phyloP scores from a whole-genome alignment of 169 alveolate species.

The Amoebophrya sp. region DNA sequence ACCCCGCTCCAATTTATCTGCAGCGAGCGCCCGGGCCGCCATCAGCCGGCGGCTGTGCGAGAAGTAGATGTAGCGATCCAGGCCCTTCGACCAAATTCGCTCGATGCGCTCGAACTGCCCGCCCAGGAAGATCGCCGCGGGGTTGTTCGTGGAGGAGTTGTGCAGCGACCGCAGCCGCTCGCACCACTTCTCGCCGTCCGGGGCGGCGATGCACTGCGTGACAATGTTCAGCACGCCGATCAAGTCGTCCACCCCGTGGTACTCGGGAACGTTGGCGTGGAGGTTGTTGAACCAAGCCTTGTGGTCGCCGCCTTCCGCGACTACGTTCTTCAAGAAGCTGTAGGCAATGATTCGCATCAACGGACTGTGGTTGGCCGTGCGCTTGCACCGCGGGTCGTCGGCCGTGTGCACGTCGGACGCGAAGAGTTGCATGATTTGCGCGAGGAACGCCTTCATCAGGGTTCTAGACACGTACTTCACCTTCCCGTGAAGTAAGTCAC shows the following conservation, averaged over 20 bases:
- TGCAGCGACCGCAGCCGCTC: neutral
- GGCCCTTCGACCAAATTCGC: too few relatives aligned
- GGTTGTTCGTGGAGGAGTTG: neutral
- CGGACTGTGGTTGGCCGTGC: neutral
- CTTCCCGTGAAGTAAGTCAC: neutral
- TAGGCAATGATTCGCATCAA: neutral
- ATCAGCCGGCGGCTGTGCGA: too few relatives aligned
- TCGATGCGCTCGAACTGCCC: too few relatives aligned
- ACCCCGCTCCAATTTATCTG: too few relatives aligned
- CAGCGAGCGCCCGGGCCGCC: too few relatives aligned
- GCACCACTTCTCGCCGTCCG: neutral
- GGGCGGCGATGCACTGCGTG: neutral
- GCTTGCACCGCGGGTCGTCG: neutral
- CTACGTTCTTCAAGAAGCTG: neutral
- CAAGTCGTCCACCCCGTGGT: neutral
- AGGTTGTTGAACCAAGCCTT: neutral
- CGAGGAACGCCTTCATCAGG: neutral
- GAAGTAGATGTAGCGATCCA: too few relatives aligned
- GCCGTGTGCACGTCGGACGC: neutral
- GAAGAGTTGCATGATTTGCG: neutral
- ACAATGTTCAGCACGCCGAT: neutral
- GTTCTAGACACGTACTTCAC: neutral
- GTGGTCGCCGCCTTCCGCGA: neutral
- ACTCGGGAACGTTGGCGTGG: neutral
- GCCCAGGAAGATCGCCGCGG: too few relatives aligned